A percentile compares a stretch with the other conserved stretches of the same genome.
Evolutionary conservation across 208 protist species (phyloP).

Genomic region (Acanthamoeba royreba): DNA sequence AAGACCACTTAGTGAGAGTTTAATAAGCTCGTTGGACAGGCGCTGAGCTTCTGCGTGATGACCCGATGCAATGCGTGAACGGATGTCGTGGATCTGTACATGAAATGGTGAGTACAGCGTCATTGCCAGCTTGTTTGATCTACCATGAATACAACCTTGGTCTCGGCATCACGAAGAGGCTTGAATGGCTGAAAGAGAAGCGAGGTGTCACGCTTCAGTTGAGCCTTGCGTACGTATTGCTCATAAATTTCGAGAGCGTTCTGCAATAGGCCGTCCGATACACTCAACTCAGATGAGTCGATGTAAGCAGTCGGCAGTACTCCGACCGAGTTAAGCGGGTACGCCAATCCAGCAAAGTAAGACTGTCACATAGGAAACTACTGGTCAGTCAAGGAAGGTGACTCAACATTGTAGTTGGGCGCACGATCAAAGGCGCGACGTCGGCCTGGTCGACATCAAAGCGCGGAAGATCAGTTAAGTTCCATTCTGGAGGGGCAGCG

Average conservation of each 20-base stretch:
- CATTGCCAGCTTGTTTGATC: too few species aligned
- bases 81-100: not conserved
- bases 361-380: not conserved
- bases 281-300: not conserved
- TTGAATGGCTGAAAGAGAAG: constrained; percentile 52
- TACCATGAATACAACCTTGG: not conserved
- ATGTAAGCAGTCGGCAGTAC: constrained; percentile 58
- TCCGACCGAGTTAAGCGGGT: constrained; percentile 72
- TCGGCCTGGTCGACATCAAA: constrained; percentile 74
- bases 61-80: not conserved
- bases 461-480: not conserved
- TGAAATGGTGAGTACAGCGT: not conserved
- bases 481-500: constrained; percentile 52
- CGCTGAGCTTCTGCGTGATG: constrained; percentile 58
- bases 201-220: constrained; percentile 3
- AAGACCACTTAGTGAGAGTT: constrained; percentile 50
- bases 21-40: constrained; percentile 36
- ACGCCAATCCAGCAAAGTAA: constrained; percentile 59
- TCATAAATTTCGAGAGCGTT: constrained; percentile 69
- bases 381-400: not conserved
- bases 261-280: not conserved
- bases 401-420: not conserved
- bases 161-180: not conserved
- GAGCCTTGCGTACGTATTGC: constrained; percentile 51
- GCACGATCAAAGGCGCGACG: constrained; percentile 73